Evolutionary conservation across 2,329 filamentous ascomycete genomes (phyloP), one percentile per base, ranked within the genome.

Genomic region (Apiospora marii): DNA sequence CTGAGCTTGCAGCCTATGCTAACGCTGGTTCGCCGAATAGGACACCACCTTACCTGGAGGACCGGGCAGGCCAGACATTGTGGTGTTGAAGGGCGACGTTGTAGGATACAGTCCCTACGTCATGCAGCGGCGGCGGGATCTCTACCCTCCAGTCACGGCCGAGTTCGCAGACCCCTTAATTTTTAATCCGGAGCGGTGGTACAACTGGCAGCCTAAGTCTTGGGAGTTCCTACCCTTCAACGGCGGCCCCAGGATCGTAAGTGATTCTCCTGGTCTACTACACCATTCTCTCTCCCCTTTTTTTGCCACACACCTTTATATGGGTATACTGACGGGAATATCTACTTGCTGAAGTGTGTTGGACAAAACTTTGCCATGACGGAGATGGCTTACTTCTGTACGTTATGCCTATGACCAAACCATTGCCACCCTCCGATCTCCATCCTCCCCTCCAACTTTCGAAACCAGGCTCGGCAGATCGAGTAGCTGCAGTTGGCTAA

Each of bases 301-400:
- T 70, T 70, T 48, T 12, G 53, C 22, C n/a, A 51, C 37, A 16
- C 10, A 41, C 37, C 12, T 43, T 8, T 13, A 41, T 41, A 5
- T 64, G 10, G 5, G 19, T 24, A 22, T 24, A 19, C 58, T 64
- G 41, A 64, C 34, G 30, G 58, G 16, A 64, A 41, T n/a, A 1
- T 22, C 30, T 64, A 6, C 30, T n/a, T 12, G 19, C 14, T 19
- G 53, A 24, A 71, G 61, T 90, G 88, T 74, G 86, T 90, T 49
- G 88, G 88, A 1, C 88, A 90, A 80, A 88, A 90, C 73, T 90
- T 90, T 80, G 88, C 88, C 4, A 85, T 87, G 79, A 86, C 88
- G 3, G 88, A 90, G 80, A 89, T 90, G 86, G 86, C 85, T 0
- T 90, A 83, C 73, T 81, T 78, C 70, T 74, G 83, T 85, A 75